Evolutionary conservation across 2,329 filamentous ascomycete genomes (phyloP), one percentile per base, ranked within the genome.

Genomic region (Pezicula radicicola): DNA sequence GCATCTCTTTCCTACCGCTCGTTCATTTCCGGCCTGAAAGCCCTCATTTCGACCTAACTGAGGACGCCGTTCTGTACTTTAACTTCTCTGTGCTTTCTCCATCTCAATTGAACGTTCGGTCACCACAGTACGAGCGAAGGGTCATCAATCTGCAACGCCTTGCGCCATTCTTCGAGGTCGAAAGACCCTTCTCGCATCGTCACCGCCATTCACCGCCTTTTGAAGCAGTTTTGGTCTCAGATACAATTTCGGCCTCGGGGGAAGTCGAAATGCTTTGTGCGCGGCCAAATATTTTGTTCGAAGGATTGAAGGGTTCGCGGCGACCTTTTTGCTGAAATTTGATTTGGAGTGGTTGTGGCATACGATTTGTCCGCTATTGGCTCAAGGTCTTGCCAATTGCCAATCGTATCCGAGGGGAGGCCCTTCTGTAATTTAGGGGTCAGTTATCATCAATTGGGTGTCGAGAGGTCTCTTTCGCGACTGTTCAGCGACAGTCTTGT

Each of bases 251-350:
- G 57, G 56, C 55, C 52, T 35, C 41, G 45, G 50, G 44, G 56
- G 47, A 52, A 61, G 60, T 61, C 63, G 62, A 65, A 62, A 66
- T 66, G 64, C 63, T 64, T 64, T 65, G 59, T 57, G 60, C 57
- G 59, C 53, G 43, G 55, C 60, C 56, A 47, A 57, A 49, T 60
- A 35, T 54, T 55, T 61, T 57, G 60, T 57, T 60, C 54, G 61
- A 63, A 63, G 61, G 60, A 57, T 60, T 57, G 51, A 62, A 61
- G 56, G 55, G 55, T 55, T 63, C 58, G 54, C 56, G 59, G 60
- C 52, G 53, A 52, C 46, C 37, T 18, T 58, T 50, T 51, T 62
- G 57, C 60, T 61, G 54, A 60, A 48, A 57, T 54, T 19, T 53
- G 48, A 57, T 54, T 19, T 53, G 48, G 48, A 58, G 58, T 52